Conservation (phyloP, 2,329 filamentous ascomycete species). For the Fusarium verrucosum region DNA sequence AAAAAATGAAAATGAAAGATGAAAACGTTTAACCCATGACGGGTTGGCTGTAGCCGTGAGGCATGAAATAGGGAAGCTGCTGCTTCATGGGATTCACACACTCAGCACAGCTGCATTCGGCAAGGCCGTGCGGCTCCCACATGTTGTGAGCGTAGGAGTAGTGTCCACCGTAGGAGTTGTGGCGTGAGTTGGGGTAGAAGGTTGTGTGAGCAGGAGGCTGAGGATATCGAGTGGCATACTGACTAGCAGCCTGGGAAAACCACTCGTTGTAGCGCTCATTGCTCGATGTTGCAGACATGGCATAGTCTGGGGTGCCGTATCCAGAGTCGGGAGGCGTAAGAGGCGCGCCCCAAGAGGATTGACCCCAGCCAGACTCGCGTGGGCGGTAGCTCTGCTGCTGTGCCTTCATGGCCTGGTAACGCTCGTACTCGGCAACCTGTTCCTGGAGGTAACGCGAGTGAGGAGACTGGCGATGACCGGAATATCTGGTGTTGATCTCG, state of each 20-base stretch:
- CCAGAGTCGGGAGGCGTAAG: slow-evolving; percentile 69
- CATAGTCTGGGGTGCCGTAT: slow-evolving; percentile 68
- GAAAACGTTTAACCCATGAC: slow-evolving; percentile 60
- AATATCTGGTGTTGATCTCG: slow-evolving; percentile 52
- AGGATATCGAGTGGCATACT: slow-evolving; percentile 58
- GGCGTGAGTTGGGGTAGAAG: slow-evolving; percentile 53
- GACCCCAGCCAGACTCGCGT: slow-evolving; percentile 57
- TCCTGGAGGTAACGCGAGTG: slow-evolving; percentile 62
- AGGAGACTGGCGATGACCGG: slow-evolving; percentile 50
- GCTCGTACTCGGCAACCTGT: slow-evolving; percentile 64
- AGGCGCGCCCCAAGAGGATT: slow-evolving; percentile 59
- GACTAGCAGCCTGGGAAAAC: slow-evolving; percentile 58
- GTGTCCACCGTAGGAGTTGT: slow-evolving; percentile 53
- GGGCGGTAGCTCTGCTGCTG: slow-evolving; percentile 54
- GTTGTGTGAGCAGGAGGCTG: slow-evolving; percentile 53
- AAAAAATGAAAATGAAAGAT: too few species aligned
- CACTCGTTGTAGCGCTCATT: slow-evolving; percentile 67
- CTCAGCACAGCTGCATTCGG: slow-evolving; percentile 60
- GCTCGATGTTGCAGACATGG: slow-evolving; percentile 63
- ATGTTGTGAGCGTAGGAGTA: slow-evolving; percentile 58
- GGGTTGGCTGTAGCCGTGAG: slow-evolving; percentile 62
- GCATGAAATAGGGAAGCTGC: slow-evolving; percentile 58
- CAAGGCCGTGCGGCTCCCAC: slow-evolving; percentile 63
- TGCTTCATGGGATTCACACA: slow-evolving; percentile 60
- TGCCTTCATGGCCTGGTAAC: slow-evolving; percentile 57